Evolutionary conservation across 371 early-diverging fungal genomes (phyloP), one percentile per base, ranked within the genome.

Genomic region (Synchytrium microbalum): DNA sequence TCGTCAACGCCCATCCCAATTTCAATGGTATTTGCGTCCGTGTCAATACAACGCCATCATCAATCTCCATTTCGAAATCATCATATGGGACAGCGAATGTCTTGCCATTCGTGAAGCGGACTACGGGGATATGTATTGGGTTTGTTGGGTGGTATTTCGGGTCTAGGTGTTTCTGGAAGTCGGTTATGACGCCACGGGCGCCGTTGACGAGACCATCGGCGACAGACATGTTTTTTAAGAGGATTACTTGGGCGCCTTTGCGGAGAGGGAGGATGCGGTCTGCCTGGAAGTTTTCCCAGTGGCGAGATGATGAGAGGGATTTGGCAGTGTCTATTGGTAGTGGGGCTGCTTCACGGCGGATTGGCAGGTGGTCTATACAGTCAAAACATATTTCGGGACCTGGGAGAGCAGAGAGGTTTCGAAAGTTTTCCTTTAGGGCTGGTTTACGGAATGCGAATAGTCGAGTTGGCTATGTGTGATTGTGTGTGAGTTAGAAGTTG

Each of bases 191-290:
- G 2, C 96, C 96, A 32, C 89, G 75, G 3, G 87, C 81, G 27
- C 96, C 96, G 67, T 95, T 95, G 25, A 93, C 92, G 2, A 96
- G 74, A 0, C 78, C 81, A 2, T 66, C 30, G 0, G 72, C 73
- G 14, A 78, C 66, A 10, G 64, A 65, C 65, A 88, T 64, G 67
- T 96, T 96, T 63, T 89, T 88, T 27, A 90, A 67, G 32, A 96
- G 79, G 85, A 96, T 88, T 2, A 96, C 96, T 61, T 93, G 95
- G 0, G 94, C 90, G 53, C 82, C 76, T 24, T 72, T 59, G 69
- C 91, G 91, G 26, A 95, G 75, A 31, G 78, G 72, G 2, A 93
- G 63, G 13, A 10, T 53, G 28, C n/a, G 5, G 14, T 19, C 27
- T 5, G 63, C 72, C 13, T 60, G 72, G 54, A 75, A 28, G 59